phyloP scores from a whole-genome alignment of 495 filamentous ascomycete genomes.

The Stereocaulon alpinum region DNA sequence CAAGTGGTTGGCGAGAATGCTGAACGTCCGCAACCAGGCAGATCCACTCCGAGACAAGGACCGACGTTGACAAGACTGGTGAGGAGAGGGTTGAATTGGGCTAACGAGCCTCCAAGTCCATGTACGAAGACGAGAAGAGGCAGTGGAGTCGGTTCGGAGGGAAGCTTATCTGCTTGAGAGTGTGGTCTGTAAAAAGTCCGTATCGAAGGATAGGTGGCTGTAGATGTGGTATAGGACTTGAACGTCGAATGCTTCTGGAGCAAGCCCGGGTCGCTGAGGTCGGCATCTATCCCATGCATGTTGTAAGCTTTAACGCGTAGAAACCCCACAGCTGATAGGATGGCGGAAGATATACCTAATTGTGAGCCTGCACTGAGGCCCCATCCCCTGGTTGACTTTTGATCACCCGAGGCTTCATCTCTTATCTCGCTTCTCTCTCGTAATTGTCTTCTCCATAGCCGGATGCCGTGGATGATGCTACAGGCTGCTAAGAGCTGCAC shows the following conservation, averaged over 20 bases:
- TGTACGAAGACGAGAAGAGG: constrained; percentile 86
- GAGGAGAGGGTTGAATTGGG: constrained; percentile 77
- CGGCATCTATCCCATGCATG: constrained; percentile 8
- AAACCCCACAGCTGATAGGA: background rate
- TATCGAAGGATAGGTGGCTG: constrained; percentile 62
- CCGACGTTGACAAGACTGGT: constrained; percentile 73
- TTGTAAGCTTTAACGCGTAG: background rate
- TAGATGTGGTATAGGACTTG: constrained; percentile 57
- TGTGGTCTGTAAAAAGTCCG: constrained; percentile 78
- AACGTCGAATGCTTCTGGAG: constrained; percentile 66
- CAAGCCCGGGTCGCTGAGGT: constrained; percentile 57
- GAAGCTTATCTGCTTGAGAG: constrained; percentile 67
- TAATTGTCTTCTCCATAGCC: constrained; percentile 12
- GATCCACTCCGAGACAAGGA: constrained; percentile 81
- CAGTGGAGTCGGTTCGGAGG: constrained; percentile 57
- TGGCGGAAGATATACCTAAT: background rate
- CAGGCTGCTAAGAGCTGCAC: constrained; percentile 15
- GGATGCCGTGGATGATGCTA: constrained; percentile 6
- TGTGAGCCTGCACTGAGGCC: background rate
- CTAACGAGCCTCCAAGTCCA: constrained; percentile 78
- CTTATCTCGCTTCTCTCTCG: constrained; percentile 1
- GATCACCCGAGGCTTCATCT: background rate
- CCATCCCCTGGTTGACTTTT: background rate
- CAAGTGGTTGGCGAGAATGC: constrained; percentile 58
- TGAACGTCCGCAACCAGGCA: constrained; percentile 80